Evolutionary conservation across 2,329 filamentous ascomycete species (phyloP).

Genomic region (Trichoderma afroharzianum): DNA sequence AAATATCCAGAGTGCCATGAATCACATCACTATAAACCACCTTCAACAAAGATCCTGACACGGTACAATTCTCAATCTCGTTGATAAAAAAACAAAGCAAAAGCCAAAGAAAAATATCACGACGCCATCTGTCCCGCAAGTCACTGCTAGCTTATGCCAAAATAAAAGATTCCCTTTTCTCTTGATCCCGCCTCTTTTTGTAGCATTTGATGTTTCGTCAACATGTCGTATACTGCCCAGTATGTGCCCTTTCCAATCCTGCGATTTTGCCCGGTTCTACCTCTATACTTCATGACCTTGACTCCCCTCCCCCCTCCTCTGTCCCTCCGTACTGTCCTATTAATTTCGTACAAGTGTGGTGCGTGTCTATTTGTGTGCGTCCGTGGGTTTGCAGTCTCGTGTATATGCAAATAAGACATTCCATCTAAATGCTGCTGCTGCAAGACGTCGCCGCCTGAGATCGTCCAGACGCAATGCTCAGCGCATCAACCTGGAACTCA

Average conservation of each 20-base stretch:
- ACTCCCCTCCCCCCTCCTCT: neutral
- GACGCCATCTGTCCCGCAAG: neutral
- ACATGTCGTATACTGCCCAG: neutral
- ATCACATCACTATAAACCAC: neutral
- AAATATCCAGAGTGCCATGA: neutral
- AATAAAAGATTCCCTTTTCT: neutral
- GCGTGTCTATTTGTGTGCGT: neutral
- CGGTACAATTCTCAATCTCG: neutral
- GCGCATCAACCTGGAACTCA: slow-evolving; percentile 33
- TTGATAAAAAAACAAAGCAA: neutral
- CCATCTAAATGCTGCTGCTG: neutral
- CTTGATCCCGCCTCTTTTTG: neutral
- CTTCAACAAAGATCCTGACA: neutral
- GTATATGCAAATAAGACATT: neutral
- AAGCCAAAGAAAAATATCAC: neutral
- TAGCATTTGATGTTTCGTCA: neutral
- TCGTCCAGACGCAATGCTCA: slow-evolving; percentile 25
- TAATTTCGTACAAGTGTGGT: neutral
- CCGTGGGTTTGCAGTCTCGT: neutral
- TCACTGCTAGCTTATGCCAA: neutral
- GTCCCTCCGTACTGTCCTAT: neutral
- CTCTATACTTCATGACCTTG: neutral
- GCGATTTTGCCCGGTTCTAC: neutral
- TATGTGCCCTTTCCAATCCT: neutral
- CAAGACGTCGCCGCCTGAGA: neutral